A percentile compares a stretch with the other conserved stretches of the same genome.
phyloP scores from a whole-genome alignment of 495 filamentous ascomycete species.

The Jackrogersella multiformis region DNA sequence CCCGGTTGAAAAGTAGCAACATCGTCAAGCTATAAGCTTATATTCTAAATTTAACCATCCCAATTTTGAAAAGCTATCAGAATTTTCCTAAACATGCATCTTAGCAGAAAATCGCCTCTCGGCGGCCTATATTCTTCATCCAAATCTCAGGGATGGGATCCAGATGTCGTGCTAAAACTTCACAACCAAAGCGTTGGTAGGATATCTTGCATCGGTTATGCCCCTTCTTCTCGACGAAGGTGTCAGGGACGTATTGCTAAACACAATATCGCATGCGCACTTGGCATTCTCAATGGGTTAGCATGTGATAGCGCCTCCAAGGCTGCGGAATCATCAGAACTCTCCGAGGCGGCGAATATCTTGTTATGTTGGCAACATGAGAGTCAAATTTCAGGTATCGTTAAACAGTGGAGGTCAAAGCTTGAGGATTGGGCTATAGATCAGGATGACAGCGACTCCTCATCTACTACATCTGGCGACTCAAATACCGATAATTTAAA shows the following conservation, averaged over 20 bases:
- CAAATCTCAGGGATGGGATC: slow-evolving; percentile 16
- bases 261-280: not conserved
- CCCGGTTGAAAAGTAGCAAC: not conserved
- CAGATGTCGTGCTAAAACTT: slow-evolving; percentile 9
- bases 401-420: slow-evolving; percentile 4
- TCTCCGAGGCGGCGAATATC: not conserved
- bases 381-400: not conserved
- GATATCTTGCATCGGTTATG: slow-evolving; percentile 8
- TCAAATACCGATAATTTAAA: not conserved
- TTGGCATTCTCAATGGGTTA: not conserved
- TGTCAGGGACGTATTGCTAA: slow-evolving; percentile 5
- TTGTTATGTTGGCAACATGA: slow-evolving; percentile 18
- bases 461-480: not conserved
- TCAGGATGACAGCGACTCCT: not conserved
- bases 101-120: not conserved
- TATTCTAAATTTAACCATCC: not conserved
- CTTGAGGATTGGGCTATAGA: not conserved
- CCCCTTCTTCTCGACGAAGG: slow-evolving; percentile 9
- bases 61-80: not conserved
- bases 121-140: not conserved
- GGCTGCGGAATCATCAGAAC: slow-evolving; percentile 12
- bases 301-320: not conserved
- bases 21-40: not conserved
- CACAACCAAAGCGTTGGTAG: not conserved
- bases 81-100: slow-evolving; percentile 11